A percentile compares a stretch with the other conserved stretches of the same genome.
These are phyloP conservation scores for Candida montana DNA, from an alignment of 805 yeast genomes.

Conservation along the genomic window DNA sequence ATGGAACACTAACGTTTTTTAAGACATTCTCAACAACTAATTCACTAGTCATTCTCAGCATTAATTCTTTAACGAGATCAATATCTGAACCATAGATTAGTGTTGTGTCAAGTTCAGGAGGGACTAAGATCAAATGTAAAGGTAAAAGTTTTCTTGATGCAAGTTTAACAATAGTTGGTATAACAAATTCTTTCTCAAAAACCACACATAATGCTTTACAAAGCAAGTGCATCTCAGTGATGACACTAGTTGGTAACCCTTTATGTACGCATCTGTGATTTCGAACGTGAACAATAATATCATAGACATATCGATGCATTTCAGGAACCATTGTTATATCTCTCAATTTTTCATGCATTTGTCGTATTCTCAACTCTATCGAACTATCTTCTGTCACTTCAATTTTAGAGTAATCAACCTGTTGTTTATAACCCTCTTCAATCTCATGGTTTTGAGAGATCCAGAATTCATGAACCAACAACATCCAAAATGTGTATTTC, in stretches of 20 bases:
- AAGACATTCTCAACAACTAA: constrained; percentile 49
- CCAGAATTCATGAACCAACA: constrained; percentile 1
- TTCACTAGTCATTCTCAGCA: constrained; percentile 39
- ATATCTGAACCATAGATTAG: constrained; percentile 53
- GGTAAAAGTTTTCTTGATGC: constrained; percentile 48
- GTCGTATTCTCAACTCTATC: too few species aligned
- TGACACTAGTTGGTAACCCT: constrained; percentile 46
- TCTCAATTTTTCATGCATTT: constrained; percentile 3
- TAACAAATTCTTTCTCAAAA: constrained; percentile 36
- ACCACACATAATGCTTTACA: constrained; percentile 38
- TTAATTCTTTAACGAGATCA: constrained; percentile 34
- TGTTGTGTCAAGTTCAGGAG: constrained; percentile 44
- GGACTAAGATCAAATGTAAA: constrained; percentile 34
- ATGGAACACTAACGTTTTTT: constrained; percentile 46
- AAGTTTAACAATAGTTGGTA: constrained; percentile 47
- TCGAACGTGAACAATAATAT: constrained; percentile 46
- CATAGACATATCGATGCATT: constrained; percentile 49
- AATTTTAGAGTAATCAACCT: not conserved
- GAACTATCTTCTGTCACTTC: not conserved
- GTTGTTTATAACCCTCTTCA: not conserved
- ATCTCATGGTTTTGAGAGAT: constrained; percentile 1
- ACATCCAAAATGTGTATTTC: constrained; percentile 16
- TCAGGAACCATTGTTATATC: constrained; percentile 37
- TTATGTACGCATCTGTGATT: constrained; percentile 48
- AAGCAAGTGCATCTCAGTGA: constrained; percentile 37